phyloP scores from a whole-genome alignment of 805 yeast species.

The Torulaspora quercuum region DNA sequence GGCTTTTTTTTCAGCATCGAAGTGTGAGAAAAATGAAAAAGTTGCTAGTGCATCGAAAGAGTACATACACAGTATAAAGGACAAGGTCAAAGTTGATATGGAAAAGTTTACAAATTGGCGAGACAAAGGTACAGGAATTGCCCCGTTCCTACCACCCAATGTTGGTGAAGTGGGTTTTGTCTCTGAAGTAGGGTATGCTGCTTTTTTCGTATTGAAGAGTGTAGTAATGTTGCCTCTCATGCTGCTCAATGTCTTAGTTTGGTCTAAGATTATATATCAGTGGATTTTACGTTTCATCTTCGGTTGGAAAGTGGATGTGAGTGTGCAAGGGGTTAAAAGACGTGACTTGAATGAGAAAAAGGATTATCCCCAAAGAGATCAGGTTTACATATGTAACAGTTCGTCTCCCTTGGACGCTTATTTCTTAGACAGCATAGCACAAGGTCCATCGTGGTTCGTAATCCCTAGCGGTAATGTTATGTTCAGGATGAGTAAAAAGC shows the following conservation, averaged over 20 bases:
- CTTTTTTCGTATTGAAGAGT: constrained; percentile 17
- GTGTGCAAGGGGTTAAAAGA: constrained; percentile 45
- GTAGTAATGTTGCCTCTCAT: constrained; percentile 24
- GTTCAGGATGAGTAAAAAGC: constrained; percentile 15
- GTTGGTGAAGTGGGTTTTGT: constrained; percentile 17
- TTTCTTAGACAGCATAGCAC: constrained; percentile 34
- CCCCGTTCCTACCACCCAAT: constrained; percentile 73
- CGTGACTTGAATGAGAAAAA: constrained; percentile 25
- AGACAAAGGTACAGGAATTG: constrained; percentile 90
- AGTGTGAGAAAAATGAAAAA: constrained; percentile 5
- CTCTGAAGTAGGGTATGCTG: constrained; percentile 4
- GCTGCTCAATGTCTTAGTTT: constrained; percentile 11
- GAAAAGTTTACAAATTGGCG: constrained; percentile 82
- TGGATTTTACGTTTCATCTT: constrained; percentile 35
- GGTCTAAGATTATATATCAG: constrained; percentile 16
- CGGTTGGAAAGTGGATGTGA: constrained; percentile 36
- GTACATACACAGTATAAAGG: constrained; percentile 1
- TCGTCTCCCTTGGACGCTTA: constrained; percentile 47
- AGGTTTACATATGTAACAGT: constrained; percentile 48
- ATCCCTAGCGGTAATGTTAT: constrained; percentile 21
- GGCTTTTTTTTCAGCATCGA: not conserved
- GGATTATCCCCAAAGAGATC: constrained; percentile 39
- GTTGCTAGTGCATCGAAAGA: too few species aligned
- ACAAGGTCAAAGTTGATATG: constrained; percentile 43
- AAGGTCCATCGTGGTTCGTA: constrained; percentile 22